Evolutionary conservation across 2,329 filamentous ascomycete genomes (phyloP), one percentile per base, ranked within the genome.

Genomic region (Fusarium praegraminearum): DNA sequence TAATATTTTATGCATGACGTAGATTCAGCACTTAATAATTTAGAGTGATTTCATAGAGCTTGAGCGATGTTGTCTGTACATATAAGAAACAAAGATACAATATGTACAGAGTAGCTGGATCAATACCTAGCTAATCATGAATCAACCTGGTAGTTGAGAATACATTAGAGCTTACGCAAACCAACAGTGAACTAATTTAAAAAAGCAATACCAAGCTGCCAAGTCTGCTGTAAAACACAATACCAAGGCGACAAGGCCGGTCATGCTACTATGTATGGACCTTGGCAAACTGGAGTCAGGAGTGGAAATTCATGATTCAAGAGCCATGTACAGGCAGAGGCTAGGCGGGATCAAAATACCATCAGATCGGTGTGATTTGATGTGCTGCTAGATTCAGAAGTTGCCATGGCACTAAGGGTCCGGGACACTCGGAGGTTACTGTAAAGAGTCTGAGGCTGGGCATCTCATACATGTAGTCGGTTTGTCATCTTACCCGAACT

Each of bases 371-470:
- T 44, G 36, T 63, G 43, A n/a, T 40, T 26, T 43, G 41, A 30
- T 30, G 13, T n/a, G 16, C 35, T 20, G 30, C 46, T 35, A 55
- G 33, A 26, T 30, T 45, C n/a, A 63, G 43, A 16, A 13, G 8
- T 28, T 11, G 35, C 35, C 30, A 28, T 62, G 33, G 18, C 35
- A 52, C 40, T 41, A 13, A 13, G 16, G 38, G 15, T 13, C n/a
- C 49, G 49, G 49, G 41, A 64, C 35, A 36, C 38, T 47, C 68
- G 64, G 65, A 57, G 40, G 38, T 32, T 59, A 56, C 65, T 62
- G 51, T 32, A 18, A 47, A 32, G 18, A 16, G 11, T 49, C 41
- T 47, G 66, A 45, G 62, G 51, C 57, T 41, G 57, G 62, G 49
- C 43, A n/a, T 22, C 35, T 53, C 16, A 49, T 40, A 28, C 20